A percentile compares a stretch with the other conserved stretches of the same genome.
phyloP scores from a whole-genome alignment of 108 stramenopile genomes.

The Aurantiochytrium sp. region DNA sequence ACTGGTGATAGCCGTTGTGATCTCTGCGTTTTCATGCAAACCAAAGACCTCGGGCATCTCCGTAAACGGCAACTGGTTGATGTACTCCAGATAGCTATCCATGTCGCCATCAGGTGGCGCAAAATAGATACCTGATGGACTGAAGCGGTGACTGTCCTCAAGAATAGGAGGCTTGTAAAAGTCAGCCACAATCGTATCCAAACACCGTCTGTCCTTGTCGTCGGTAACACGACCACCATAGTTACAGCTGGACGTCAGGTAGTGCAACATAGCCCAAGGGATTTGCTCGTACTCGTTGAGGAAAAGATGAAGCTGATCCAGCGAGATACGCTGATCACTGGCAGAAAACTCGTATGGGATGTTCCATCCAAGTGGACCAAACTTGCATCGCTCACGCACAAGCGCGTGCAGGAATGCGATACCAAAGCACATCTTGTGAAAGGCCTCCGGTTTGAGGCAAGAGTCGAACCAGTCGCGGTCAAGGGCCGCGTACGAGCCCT shows the following conservation, averaged over 20 bases:
- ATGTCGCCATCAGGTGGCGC: constrained; percentile 38
- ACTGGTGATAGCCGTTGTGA: constrained; percentile 51
- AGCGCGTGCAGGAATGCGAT: constrained; percentile 58
- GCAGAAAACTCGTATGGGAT: constrained; percentile 59
- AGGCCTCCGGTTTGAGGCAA: constrained; percentile 20
- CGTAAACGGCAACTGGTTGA: constrained; percentile 45
- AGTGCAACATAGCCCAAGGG: constrained; percentile 51
- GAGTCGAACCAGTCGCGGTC: constrained; percentile 42
- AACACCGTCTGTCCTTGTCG: constrained; percentile 60
- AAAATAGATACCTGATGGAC: constrained; percentile 49
- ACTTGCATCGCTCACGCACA: constrained; percentile 51
- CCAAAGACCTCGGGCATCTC: constrained; percentile 67
- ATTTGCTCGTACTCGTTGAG: constrained; percentile 46
- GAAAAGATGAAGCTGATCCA: constrained; percentile 58
- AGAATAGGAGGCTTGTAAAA: constrained; percentile 47
- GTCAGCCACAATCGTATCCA: constrained; percentile 53
- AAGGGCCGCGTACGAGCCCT: constrained; percentile 40
- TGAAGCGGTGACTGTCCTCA: constrained; percentile 31
- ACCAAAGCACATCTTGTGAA: constrained; percentile 59
- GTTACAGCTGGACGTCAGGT: constrained; percentile 61
- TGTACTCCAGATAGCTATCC: constrained; percentile 40
- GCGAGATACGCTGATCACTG: constrained; percentile 47
- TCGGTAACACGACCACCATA: constrained; percentile 64
- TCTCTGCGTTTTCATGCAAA: constrained; percentile 62
- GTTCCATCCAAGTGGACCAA: constrained; percentile 64